These are phyloP conservation scores for Salix exigua DNA, from an alignment of 345 rosid genomes.

Conservation along the genomic window DNA sequence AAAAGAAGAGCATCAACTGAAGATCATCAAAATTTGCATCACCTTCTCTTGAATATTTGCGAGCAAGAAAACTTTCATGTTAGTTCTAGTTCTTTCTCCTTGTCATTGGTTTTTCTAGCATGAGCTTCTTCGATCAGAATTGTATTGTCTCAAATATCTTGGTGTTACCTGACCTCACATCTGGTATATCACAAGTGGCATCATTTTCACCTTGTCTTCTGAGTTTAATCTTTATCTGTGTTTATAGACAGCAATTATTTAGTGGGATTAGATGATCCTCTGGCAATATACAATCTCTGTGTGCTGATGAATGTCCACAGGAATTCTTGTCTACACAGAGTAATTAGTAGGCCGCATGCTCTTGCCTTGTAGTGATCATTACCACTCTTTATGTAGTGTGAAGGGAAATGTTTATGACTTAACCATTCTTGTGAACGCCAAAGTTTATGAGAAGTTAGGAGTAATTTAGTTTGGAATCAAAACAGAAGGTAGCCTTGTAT, in stretches of 20 bases:
- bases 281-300: not conserved
- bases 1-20: not conserved
- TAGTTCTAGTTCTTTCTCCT: not conserved
- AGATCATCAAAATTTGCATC: conserved; percentile 4
- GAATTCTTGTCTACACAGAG: not conserved
- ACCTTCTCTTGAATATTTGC: not conserved
- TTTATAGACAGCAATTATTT: not conserved
- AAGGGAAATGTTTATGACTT: no score
- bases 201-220: not conserved
- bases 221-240: not conserved
- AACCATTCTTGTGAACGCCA: no score
- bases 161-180: not conserved
- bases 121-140: not conserved
- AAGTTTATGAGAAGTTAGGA: no score
- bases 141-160: not conserved
- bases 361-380: no score
- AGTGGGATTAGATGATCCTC: no score
- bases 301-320: not conserved
- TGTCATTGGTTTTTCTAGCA: not conserved
- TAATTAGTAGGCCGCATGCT: no score
- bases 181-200: not conserved
- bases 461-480: no score
- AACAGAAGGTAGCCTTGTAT: no score
- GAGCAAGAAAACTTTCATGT: not conserved
- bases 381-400: no score